phyloP scores from a whole-genome alignment of 768 basidiomycete genomes.

The Suillus subluteus region DNA sequence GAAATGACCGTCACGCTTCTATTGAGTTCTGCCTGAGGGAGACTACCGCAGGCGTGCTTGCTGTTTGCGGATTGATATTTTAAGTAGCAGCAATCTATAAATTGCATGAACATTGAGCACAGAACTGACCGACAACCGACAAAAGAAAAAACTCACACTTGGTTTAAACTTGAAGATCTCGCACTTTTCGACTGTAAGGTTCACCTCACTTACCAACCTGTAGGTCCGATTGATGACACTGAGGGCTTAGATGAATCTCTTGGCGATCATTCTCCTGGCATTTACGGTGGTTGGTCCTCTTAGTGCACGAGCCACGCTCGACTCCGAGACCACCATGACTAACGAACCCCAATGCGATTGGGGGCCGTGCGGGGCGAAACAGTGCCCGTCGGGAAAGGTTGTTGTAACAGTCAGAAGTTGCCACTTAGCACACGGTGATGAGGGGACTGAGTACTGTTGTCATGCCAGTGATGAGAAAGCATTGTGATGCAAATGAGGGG shows the following conservation, averaged over 20 bases:
- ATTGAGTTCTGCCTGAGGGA: not conserved
- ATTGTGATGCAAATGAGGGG: not conserved
- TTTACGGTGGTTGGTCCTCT: not conserved
- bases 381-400: not conserved
- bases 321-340: no score
- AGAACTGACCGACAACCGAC: not conserved
- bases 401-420: not conserved
- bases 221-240: not conserved
- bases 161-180: not conserved
- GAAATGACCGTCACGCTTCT: no score
- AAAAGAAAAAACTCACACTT: not conserved
- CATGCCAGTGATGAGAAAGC: no score
- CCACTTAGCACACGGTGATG: not conserved
- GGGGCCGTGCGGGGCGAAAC: constrained; percentile 1
- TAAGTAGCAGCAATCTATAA: not conserved
- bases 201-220: no score
- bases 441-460: constrained; percentile 7
- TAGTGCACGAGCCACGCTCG: not conserved
- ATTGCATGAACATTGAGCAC: not conserved
- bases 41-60: not conserved
- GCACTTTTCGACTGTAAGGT: not conserved
- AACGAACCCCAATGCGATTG: constrained; percentile 5
- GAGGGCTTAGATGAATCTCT: not conserved
- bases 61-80: not conserved
- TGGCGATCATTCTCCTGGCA: not conserved